Percentiles rank a stretch among this genome's conserved stretches.
Evolutionary conservation across 257 asterid genomes (phyloP).

Genomic region (Scutellaria minor): DNA sequence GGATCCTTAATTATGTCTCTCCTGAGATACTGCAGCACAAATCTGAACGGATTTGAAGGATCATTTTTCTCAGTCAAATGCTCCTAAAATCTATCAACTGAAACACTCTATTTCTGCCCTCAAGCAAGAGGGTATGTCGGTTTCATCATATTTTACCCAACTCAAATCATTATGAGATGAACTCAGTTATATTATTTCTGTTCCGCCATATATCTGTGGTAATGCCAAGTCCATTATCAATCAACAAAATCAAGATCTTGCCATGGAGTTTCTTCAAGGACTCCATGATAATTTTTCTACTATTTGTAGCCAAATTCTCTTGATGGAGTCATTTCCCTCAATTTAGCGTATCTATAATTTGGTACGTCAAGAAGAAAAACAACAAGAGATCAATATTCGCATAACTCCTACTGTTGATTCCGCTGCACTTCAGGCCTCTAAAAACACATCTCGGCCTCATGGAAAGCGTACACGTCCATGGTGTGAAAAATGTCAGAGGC

Average conservation of each 20-base stretch:
- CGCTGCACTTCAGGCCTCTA: not conserved
- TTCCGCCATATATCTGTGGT: not conserved
- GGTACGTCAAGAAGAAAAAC: constrained; percentile 11
- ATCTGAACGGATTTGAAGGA: not conserved
- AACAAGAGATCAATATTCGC: not conserved
- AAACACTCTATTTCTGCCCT: not conserved
- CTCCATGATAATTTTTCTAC: not conserved
- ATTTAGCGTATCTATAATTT: not conserved
- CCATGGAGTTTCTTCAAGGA: constrained; percentile 4
- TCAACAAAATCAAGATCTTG: not conserved
- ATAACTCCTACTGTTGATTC: not conserved
- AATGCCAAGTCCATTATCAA: not conserved
- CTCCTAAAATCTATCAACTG: constrained; percentile 10
- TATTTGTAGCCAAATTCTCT: not conserved
- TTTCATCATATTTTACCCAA: not conserved
- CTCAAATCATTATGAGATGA: not conserved
- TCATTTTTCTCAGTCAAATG: not conserved
- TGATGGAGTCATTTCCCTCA: not conserved
- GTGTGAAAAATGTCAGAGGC: not conserved
- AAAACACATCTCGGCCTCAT: not conserved
- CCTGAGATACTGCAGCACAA: constrained; percentile 15
- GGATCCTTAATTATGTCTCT: not conserved
- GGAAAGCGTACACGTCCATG: not conserved
- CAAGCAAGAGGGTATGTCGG: not conserved
- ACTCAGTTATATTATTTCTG: not conserved